phyloP scores from a whole-genome alignment of 768 basidiomycete genomes.

The Cyclocybe aegerita region DNA sequence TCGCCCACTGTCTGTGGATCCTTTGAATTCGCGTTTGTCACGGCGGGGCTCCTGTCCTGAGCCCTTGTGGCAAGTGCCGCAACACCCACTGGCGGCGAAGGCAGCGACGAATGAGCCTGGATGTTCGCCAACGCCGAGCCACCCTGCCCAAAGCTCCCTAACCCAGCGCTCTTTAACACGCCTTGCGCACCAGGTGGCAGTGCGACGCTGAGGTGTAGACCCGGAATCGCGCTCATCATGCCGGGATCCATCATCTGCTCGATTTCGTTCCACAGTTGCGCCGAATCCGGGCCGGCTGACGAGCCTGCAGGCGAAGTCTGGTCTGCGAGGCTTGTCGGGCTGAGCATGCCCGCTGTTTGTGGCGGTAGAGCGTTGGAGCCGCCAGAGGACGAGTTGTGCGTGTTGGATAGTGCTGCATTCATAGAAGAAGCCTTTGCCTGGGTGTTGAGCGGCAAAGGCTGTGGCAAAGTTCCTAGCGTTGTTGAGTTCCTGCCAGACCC shows the following conservation, averaged over 20 bases:
- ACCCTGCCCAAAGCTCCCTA: background rate
- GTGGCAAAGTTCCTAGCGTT: background rate
- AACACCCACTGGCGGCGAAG: background rate
- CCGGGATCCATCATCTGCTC: constrained; percentile 27
- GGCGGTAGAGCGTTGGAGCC: background rate
- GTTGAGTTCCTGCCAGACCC: background rate
- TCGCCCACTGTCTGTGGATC: constrained; percentile 17
- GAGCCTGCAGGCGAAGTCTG: constrained; percentile 16
- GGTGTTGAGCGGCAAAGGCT: background rate
- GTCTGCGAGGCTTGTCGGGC: constrained; percentile 9
- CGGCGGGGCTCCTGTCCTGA: background rate
- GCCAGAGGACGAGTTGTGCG: too few relatives aligned
- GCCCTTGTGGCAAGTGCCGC: too few relatives aligned
- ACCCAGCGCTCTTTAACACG: constrained; percentile 21
- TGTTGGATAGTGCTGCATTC: too few relatives aligned
- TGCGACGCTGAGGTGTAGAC: constrained; percentile 20
- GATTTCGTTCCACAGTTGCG: constrained; percentile 26
- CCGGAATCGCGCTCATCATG: constrained; percentile 22
- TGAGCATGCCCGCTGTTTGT: constrained; percentile 8
- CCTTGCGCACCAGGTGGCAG: constrained; percentile 20
- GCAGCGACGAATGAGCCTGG: constrained; percentile 7
- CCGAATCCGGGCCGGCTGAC: constrained; percentile 21
- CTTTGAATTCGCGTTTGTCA: too few relatives aligned
- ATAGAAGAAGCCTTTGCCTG: background rate
- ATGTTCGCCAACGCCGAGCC: background rate